These are phyloP conservation scores for Arabidopsis suecica DNA, from an alignment of 345 rosid species.

Conservation along the genomic window DNA sequence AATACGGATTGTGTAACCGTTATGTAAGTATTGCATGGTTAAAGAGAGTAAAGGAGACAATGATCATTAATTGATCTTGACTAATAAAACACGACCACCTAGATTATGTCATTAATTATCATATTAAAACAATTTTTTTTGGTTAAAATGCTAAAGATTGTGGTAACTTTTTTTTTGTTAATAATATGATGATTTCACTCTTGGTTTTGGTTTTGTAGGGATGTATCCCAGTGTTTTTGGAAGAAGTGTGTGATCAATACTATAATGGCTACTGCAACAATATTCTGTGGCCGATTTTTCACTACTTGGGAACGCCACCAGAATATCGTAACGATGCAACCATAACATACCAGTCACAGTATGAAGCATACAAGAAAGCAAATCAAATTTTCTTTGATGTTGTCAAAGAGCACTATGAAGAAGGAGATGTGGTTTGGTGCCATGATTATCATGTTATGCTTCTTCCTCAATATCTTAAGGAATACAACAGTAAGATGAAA, in stretches of 20 bases:
- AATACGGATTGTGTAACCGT: slow-evolving; percentile 1
- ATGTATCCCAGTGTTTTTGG: slow-evolving; percentile 95
- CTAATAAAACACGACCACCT: background rate
- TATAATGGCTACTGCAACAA: slow-evolving; percentile 98
- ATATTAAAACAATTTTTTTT: background rate
- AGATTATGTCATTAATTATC: background rate
- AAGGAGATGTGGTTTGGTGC: slow-evolving; percentile 99
- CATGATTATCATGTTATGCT: slow-evolving; percentile 98
- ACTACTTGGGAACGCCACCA: slow-evolving; percentile 92
- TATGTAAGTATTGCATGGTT: background rate
- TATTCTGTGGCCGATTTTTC: slow-evolving; percentile 97
- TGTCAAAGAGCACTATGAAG: slow-evolving; percentile 82
- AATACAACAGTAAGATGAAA: slow-evolving; percentile 75
- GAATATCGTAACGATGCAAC: slow-evolving; percentile 94
- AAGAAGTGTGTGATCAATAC: slow-evolving; percentile 96
- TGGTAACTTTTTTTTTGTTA: background rate
- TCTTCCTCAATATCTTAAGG: slow-evolving; percentile 94
- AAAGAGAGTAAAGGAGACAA: background rate
- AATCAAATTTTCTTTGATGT: slow-evolving; percentile 95
- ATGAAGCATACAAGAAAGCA: slow-evolving; percentile 92
- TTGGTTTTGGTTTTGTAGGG: slow-evolving; percentile 54
- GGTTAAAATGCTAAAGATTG: background rate
- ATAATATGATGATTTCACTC: background rate
- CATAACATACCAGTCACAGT: slow-evolving; percentile 92
- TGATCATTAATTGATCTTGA: background rate